These are phyloP conservation scores for Xylariales sp. DNA, from an alignment of 2,329 filamentous ascomycete species.

Conservation along the genomic window DNA sequence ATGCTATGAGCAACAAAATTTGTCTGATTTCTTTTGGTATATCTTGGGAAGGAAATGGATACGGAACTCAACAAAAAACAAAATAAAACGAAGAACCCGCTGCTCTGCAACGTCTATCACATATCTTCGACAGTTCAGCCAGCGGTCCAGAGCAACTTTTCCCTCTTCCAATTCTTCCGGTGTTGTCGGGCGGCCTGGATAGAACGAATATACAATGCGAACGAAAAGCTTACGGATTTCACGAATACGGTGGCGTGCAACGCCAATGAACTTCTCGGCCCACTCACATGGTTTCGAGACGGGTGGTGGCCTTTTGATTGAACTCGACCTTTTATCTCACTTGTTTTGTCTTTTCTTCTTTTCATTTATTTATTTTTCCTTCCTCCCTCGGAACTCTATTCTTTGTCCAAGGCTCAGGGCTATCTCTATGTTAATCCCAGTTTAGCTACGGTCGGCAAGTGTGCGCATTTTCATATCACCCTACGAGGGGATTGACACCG, in stretches of 20 bases:
- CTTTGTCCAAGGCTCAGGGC: neutral
- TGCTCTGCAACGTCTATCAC: neutral
- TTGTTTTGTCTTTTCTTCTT: neutral
- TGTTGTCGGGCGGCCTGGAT: neutral
- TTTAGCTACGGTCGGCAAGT: conserved; percentile 3
- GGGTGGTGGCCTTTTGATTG: too few species aligned
- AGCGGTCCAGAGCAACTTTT: neutral
- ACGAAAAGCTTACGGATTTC: too few species aligned
- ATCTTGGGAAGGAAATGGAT: too few species aligned
- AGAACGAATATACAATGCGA: conserved; percentile 1
- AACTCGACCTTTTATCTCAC: too few species aligned
- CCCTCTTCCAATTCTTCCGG: neutral
- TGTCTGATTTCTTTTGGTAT: too few species aligned
- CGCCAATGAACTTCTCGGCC: too few species aligned
- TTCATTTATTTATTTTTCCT: neutral
- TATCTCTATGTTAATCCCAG: neutral
- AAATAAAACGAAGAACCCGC: too few species aligned
- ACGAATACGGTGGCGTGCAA: neutral
- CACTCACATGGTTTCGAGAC: too few species aligned
- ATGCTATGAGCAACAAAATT: too few species aligned
- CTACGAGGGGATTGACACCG: conserved; percentile 1
- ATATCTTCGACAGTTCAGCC: neutral
- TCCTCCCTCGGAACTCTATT: neutral
- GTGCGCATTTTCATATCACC: conserved; percentile 3
- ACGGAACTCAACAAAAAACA: too few species aligned